Percentiles rank a stretch among this genome's conserved stretches.
Conservation (phyloP, 202 grass and related monocot genomes). For the Schoenoplectus triqueter region DNA sequence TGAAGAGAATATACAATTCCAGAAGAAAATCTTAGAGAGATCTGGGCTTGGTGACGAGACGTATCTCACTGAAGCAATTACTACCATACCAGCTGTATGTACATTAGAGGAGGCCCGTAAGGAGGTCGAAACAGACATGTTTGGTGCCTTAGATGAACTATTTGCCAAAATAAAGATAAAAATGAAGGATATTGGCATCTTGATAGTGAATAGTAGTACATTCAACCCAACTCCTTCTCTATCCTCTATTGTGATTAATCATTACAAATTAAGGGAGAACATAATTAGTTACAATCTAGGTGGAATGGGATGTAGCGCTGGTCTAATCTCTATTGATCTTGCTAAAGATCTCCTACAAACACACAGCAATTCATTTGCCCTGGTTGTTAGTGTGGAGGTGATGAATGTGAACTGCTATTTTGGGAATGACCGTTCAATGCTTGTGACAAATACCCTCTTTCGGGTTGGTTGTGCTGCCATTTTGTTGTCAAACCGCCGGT, state of each 20-base stretch:
- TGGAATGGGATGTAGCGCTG: slow-evolving; percentile 83
- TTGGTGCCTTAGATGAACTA: slow-evolving; percentile 66
- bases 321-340: slow-evolving; percentile 69
- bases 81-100: slow-evolving; percentile 55
- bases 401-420: slow-evolving; percentile 80
- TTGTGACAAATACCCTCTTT: slow-evolving; percentile 73
- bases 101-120: slow-evolving; percentile 52
- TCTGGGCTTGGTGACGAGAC: slow-evolving; percentile 71
- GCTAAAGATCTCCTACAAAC: slow-evolving; percentile 67
- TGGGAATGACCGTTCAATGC: slow-evolving; percentile 75
- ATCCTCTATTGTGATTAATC: slow-evolving; percentile 67
- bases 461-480: slow-evolving; percentile 65
- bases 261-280: slow-evolving; percentile 65
- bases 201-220: slow-evolving; percentile 80
- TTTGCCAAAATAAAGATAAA: slow-evolving; percentile 58
- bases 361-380: slow-evolving; percentile 50
- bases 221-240: slow-evolving; percentile 80
- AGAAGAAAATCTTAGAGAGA: slow-evolving; percentile 59
- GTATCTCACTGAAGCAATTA: slow-evolving; percentile 62
- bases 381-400: slow-evolving; percentile 69
- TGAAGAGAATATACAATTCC: slow-evolving; percentile 66
- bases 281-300: slow-evolving; percentile 64
- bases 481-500: slow-evolving; percentile 59
- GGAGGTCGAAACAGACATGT: slow-evolving; percentile 67
- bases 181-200: slow-evolving; percentile 69